Conservation (phyloP, 805 yeast genomes). For the Kluyveromyces dobzhanskii region DNA sequence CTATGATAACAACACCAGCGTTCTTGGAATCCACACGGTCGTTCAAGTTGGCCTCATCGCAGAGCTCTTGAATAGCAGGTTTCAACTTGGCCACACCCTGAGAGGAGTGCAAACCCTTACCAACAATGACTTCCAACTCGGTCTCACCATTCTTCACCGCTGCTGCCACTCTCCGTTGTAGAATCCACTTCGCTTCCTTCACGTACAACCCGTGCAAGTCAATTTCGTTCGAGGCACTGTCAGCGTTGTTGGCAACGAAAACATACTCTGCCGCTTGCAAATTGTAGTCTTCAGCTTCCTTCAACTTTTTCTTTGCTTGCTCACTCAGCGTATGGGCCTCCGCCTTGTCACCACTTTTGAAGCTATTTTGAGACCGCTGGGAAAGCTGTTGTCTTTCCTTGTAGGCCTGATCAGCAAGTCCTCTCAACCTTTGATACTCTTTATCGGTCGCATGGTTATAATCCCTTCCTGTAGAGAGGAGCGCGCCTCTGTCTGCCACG, state of each 20-base stretch:
- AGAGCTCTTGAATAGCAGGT: slow-evolving; percentile 79
- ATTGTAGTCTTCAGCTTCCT: slow-evolving; percentile 61
- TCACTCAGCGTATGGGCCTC: slow-evolving; percentile 67
- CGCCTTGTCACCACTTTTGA: slow-evolving; percentile 60
- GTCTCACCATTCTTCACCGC: slow-evolving; percentile 51
- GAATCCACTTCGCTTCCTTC: slow-evolving; percentile 73
- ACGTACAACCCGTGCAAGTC: slow-evolving; percentile 90
- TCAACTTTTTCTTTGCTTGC: slow-evolving; percentile 51
- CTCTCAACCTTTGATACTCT: slow-evolving; percentile 55
- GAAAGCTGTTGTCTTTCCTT: slow-evolving; percentile 47
- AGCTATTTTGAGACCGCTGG: slow-evolving; percentile 69
- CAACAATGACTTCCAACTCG: slow-evolving; percentile 75
- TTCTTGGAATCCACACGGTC: slow-evolving; percentile 62
- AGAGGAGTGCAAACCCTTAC: slow-evolving; percentile 82
- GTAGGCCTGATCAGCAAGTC: slow-evolving; percentile 60
- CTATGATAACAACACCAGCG: slow-evolving; percentile 72
- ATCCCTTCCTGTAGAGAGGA: slow-evolving; percentile 32
- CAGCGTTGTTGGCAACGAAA: slow-evolving; percentile 80
- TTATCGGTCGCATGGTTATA: slow-evolving; percentile 67
- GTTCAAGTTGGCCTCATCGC: slow-evolving; percentile 54
- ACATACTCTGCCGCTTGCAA: slow-evolving; percentile 83
- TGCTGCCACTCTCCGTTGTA: slow-evolving; percentile 65
- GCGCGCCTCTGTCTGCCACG: slow-evolving; percentile 12
- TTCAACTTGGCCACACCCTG: slow-evolving; percentile 78
- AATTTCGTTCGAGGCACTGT: slow-evolving; percentile 76